These are phyloP conservation scores for Moringa oleifera DNA, from an alignment of 345 rosid genomes.

Conservation along the genomic window DNA sequence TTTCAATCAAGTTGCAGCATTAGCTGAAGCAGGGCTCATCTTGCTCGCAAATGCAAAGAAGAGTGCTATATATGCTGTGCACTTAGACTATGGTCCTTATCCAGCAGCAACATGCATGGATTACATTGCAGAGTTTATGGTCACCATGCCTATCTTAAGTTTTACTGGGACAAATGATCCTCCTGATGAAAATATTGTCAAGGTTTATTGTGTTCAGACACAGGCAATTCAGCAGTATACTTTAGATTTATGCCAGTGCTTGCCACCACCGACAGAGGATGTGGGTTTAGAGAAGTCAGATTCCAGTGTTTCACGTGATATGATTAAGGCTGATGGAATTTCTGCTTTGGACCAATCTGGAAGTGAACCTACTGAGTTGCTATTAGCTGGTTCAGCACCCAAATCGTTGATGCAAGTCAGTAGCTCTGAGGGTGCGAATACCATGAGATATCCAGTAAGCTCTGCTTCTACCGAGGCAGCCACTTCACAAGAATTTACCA, in stretches of 20 bases:
- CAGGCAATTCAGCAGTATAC: constrained; percentile 92
- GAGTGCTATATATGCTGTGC: constrained; percentile 78
- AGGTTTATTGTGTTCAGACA: constrained; percentile 90
- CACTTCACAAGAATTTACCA: constrained; percentile 22
- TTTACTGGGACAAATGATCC: constrained; percentile 68
- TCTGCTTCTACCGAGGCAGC: constrained; percentile 32
- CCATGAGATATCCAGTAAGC: constrained; percentile 25
- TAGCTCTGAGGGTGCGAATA: constrained; percentile 25
- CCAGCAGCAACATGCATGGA: constrained; percentile 72
- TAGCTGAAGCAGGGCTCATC: constrained; percentile 63
- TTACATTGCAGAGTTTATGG: constrained; percentile 77
- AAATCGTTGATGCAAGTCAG: constrained; percentile 27
- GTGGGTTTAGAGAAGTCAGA: constrained; percentile 49
- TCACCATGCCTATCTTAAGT: constrained; percentile 93
- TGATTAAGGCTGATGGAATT: constrained; percentile 33
- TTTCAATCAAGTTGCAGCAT: constrained; percentile 76
- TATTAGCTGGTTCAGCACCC: constrained; percentile 31
- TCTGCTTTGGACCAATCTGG: constrained; percentile 33
- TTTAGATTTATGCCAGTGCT: constrained; percentile 71
- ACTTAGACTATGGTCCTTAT: constrained; percentile 71
- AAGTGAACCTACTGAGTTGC: constrained; percentile 32
- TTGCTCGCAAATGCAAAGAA: constrained; percentile 85
- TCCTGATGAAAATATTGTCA: constrained; percentile 52
- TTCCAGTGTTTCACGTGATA: constrained; percentile 36
- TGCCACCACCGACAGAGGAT: constrained; percentile 61